phyloP scores from a whole-genome alignment of 2,329 filamentous ascomycete species.

The Ascochyta pisi region DNA sequence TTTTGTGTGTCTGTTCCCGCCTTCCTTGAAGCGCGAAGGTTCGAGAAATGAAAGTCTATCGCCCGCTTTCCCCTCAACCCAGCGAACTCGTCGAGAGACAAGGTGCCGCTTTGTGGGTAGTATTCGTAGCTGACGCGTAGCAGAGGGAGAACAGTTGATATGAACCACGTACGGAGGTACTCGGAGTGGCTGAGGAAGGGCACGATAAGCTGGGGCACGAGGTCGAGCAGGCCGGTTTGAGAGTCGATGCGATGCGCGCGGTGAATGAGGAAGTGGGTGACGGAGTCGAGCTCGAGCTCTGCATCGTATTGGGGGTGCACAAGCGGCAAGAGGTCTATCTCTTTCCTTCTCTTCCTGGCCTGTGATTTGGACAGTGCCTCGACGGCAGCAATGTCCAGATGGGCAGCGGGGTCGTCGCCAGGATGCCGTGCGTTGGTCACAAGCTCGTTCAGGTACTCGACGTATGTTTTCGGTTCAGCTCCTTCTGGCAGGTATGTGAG shows the following conservation, averaged over 20 bases:
- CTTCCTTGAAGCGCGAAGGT: slow-evolving; percentile 24
- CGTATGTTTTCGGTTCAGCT: slow-evolving; percentile 67
- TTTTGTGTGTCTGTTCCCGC: slow-evolving; percentile 32
- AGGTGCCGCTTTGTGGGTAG: slow-evolving; percentile 61
- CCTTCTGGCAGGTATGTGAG: slow-evolving; percentile 80
- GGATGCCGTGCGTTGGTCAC: slow-evolving; percentile 56
- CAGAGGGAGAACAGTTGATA: slow-evolving; percentile 72
- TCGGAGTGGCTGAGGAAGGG: slow-evolving; percentile 71
- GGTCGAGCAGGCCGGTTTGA: slow-evolving; percentile 73
- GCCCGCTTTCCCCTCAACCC: slow-evolving; percentile 65
- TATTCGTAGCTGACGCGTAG: slow-evolving; percentile 74
- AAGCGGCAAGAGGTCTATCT: slow-evolving; percentile 68
- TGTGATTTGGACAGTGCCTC: slow-evolving; percentile 66
- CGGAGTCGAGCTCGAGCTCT: slow-evolving; percentile 60
- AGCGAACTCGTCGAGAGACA: slow-evolving; percentile 70
- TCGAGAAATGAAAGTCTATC: slow-evolving; percentile 64
- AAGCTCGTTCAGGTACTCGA: slow-evolving; percentile 66
- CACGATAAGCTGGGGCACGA: slow-evolving; percentile 69
- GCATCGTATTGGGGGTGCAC: slow-evolving; percentile 56
- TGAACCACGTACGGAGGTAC: slow-evolving; percentile 70
- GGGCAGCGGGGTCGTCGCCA: slow-evolving; percentile 42
- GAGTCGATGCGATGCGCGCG: slow-evolving; percentile 73
- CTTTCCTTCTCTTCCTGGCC: slow-evolving; percentile 68
- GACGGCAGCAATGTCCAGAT: slow-evolving; percentile 64
- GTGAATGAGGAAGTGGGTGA: slow-evolving; percentile 71